A percentile compares a stretch with the other conserved stretches of the same genome.
Evolutionary conservation across 2,329 filamentous ascomycete genomes (phyloP).

Genomic region (Beauveria brongniartii): DNA sequence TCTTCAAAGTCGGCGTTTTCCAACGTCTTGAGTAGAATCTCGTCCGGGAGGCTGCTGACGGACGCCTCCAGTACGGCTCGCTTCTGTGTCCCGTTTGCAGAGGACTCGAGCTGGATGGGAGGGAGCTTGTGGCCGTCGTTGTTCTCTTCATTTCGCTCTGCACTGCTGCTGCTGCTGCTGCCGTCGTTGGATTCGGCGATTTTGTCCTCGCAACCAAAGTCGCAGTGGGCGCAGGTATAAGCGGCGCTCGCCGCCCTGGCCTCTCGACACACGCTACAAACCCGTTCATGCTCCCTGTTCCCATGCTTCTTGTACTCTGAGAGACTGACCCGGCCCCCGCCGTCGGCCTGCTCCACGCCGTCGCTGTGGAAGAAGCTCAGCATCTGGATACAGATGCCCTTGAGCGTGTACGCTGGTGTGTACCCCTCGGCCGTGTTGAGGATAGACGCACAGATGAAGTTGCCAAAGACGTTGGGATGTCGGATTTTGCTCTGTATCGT

Average conservation of each 20-base stretch:
- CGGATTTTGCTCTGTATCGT: slow-evolving; percentile 31
- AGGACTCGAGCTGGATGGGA: too few relatives aligned
- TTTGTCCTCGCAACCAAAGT: neutral
- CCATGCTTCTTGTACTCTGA: slow-evolving; percentile 13
- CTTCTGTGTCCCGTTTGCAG: neutral
- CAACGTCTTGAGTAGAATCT: slow-evolving; percentile 30
- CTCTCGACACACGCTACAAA: neutral
- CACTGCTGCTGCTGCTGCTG: neutral
- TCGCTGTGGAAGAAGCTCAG: slow-evolving; percentile 44
- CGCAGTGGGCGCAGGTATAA: neutral
- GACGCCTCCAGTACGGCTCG: neutral
- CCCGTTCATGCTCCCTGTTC: neutral
- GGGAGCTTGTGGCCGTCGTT: neutral
- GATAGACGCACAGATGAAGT: slow-evolving; percentile 39
- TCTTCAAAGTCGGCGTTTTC: slow-evolving; percentile 28
- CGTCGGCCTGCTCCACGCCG: slow-evolving; percentile 31
- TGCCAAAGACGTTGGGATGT: slow-evolving; percentile 37
- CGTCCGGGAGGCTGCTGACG: slow-evolving; percentile 29
- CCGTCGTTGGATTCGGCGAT: neutral
- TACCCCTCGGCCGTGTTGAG: slow-evolving; percentile 34
- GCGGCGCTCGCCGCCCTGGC: neutral
- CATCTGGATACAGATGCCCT: slow-evolving; percentile 41
- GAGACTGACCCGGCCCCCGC: slow-evolving; percentile 18
- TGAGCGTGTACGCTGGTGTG: slow-evolving; percentile 42
- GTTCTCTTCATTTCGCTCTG: neutral